Conservation (phyloP, 2,329 filamentous ascomycete species). For the Aschersonia sp. region DNA sequence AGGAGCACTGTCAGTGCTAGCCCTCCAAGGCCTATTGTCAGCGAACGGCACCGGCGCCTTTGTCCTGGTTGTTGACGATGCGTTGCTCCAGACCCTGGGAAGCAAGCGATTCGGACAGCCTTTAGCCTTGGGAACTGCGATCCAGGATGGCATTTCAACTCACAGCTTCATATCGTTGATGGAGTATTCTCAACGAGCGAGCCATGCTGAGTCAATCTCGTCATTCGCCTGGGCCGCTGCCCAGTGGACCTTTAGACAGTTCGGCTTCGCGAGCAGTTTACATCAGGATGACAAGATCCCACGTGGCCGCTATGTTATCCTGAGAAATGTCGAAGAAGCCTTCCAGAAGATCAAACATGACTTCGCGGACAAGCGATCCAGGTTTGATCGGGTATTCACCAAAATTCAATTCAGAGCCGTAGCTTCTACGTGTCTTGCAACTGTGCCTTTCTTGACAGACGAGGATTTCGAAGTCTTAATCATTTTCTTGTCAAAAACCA, state of each 20-base stretch:
- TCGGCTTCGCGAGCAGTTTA: constrained; percentile 43
- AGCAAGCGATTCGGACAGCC: constrained; percentile 69
- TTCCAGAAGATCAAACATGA: constrained; percentile 37
- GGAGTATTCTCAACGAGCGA: constrained; percentile 57
- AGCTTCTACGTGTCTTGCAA: constrained; percentile 38
- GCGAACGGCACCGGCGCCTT: constrained; percentile 30
- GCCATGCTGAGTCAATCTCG: constrained; percentile 59
- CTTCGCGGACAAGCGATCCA: constrained; percentile 25
- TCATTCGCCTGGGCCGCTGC: constrained; percentile 55
- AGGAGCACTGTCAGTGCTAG: constrained; percentile 54
- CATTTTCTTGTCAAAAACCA: constrained; percentile 55
- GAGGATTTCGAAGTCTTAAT: constrained; percentile 57
- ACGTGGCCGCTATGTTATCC: constrained; percentile 48
- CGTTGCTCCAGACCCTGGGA: constrained; percentile 57
- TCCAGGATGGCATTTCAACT: constrained; percentile 57
- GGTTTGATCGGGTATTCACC: constrained; percentile 55
- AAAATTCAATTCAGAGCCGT: constrained; percentile 47
- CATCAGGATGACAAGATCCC: constrained; percentile 40
- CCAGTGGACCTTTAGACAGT: constrained; percentile 59
- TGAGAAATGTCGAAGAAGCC: constrained; percentile 46
- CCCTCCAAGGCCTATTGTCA: constrained; percentile 42
- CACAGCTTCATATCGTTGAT: constrained; percentile 56
- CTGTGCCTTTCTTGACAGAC: constrained; percentile 38
- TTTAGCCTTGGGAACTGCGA: constrained; percentile 62
- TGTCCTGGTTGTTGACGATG: constrained; percentile 40